phyloP scores from a whole-genome alignment of 2,329 filamentous ascomycete species.

The Diaporthe longicolla region DNA sequence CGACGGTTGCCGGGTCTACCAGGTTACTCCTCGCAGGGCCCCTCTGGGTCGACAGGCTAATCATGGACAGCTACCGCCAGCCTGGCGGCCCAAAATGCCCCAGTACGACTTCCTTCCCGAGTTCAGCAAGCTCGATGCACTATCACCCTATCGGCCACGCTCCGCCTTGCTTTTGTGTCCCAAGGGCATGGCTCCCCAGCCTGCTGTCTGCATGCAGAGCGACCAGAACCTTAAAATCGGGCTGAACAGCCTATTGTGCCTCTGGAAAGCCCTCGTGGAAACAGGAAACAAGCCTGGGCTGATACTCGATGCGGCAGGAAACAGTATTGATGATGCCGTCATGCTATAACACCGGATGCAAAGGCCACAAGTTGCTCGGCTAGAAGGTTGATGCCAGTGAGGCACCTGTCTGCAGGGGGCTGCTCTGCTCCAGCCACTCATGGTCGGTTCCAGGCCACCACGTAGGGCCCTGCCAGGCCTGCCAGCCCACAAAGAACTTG shows the following conservation, averaged over 20 bases:
- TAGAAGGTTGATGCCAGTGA: conserved; percentile 29
- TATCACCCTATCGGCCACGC: conserved; percentile 39
- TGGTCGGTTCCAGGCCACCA: conserved; percentile 29
- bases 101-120: conserved; percentile 7
- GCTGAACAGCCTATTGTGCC: background rate
- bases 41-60: background rate
- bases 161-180: conserved; percentile 37
- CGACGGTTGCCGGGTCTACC: conserved; percentile 7
- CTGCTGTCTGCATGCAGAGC: background rate
- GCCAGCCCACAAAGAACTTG: conserved; percentile 16
- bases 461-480: background rate
- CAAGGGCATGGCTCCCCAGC: conserved; percentile 30
- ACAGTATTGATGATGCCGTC: conserved; percentile 28
- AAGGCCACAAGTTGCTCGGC: conserved; percentile 8
- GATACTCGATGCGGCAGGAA: background rate
- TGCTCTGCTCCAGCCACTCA: conserved; percentile 33
- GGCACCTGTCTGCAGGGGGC: conserved; percentile 31
- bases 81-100: conserved; percentile 27
- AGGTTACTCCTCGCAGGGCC: conserved; percentile 22
- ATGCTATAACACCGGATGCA: conserved; percentile 18
- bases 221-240: background rate
- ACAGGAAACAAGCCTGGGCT: background rate
- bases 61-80: conserved; percentile 7
- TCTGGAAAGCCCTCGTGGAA: background rate
- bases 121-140: conserved; percentile 32